A percentile compares a stretch with the other conserved stretches of the same genome.
These are phyloP conservation scores for Candida xiaguanensis DNA, from an alignment of 805 yeast genomes.

Conservation along the genomic window DNA sequence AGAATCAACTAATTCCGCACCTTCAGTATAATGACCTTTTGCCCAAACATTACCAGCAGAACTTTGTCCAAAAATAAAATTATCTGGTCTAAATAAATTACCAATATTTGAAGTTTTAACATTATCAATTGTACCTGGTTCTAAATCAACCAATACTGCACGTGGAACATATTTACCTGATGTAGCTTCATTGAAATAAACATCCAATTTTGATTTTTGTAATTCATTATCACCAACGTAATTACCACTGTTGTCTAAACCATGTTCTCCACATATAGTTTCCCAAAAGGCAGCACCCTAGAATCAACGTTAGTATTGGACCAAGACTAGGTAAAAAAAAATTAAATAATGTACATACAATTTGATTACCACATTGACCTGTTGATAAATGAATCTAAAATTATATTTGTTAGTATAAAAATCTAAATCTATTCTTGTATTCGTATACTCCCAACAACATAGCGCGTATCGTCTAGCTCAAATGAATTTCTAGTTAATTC, in stretches of 20 bases:
- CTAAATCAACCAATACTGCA: conserved; percentile 87
- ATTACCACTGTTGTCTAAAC: conserved; percentile 70
- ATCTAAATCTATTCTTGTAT: too few species aligned
- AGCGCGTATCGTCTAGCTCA: conserved; percentile 3
- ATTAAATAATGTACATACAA: conserved; percentile 45
- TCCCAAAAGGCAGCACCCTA: conserved; percentile 93
- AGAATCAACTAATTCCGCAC: conserved; percentile 88
- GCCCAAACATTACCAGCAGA: conserved; percentile 98
- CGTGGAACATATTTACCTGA: conserved; percentile 91
- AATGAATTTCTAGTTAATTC: background rate
- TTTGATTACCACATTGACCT: conserved; percentile 99
- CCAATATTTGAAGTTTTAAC: conserved; percentile 81
- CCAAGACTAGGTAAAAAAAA: background rate
- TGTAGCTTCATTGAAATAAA: conserved; percentile 83
- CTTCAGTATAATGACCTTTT: conserved; percentile 94
- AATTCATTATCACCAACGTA: conserved; percentile 51
- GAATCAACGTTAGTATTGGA: conserved; percentile 19
- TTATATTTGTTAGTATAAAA: too few species aligned
- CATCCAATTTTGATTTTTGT: conserved; percentile 59
- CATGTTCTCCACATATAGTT: conserved; percentile 86
- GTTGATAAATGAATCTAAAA: conserved; percentile 86
- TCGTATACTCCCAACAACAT: too few species aligned
- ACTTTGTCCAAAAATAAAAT: conserved; percentile 82
- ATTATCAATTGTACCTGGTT: conserved; percentile 89
- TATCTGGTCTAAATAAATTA: conserved; percentile 87